Base-by-base conservation (phyloP, 768 basidiomycete species). In the Kwoniella bestiolae region DNA sequence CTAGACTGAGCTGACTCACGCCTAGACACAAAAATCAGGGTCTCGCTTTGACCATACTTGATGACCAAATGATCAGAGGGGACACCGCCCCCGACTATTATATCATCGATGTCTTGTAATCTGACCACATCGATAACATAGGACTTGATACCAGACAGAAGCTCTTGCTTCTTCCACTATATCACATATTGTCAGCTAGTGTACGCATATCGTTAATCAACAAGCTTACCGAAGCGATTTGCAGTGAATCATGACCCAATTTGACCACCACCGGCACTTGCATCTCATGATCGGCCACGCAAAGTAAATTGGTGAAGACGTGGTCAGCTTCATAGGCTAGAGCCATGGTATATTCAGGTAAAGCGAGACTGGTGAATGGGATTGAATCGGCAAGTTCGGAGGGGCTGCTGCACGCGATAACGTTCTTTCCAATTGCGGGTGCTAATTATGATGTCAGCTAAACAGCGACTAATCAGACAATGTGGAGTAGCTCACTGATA, bases 51-150 rank as follows among this genome's bases (percentile, higher is more conserved):
- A 0, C 58, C 56, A 56, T 78, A 59, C 53, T 72, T 74, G 60
- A 76, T 66, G 34, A 72, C 60, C 28, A 77, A 59, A 23, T 72
- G 69, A 32, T 76, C 75, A 23, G 52, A 56, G 4, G 68, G 47
- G 3, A 63, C 47, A 16, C 88, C 90, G 2, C 88, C 86, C 23
- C 92, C 87, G 49, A 90, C 90, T 80, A 92, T 90, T 1, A 91
- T 86, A 71, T 96, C 93, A 81, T 91, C 91, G 68, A 96, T 86
- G 65, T 94, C 92, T 3, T 85, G 82, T 26, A 94, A 81, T 5
- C 87, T 85, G 59, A 94, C 88, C 59, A 95, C 87, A 72, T 96
- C 93, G 0, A 89, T 90, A 2, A 90, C 87, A 81, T 87, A 87
- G 81, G 90, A 90, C 9, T 87, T 85, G 55, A 92, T 81, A 0